These are phyloP conservation scores for Didymella arachidicola DNA, from an alignment of 2,329 filamentous ascomycete species.

Conservation along the genomic window DNA sequence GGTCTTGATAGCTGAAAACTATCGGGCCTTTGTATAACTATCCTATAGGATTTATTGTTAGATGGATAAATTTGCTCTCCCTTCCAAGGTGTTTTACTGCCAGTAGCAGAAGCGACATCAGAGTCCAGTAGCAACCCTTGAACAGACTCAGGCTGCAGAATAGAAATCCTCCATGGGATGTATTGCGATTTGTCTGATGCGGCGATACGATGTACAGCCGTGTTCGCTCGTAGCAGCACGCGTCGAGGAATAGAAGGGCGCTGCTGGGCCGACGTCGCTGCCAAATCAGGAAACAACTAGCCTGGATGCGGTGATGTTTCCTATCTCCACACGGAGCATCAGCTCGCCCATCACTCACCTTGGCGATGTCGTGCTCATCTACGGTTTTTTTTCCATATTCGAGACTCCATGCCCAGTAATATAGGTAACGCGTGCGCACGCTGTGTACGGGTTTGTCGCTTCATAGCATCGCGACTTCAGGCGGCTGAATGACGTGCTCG, in stretches of 20 bases:
- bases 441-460: conserved; percentile 5
- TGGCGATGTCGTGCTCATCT: neutral
- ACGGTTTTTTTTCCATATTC: neutral
- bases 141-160: neutral
- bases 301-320: neutral
- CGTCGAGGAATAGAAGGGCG: neutral
- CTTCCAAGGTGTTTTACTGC: neutral
- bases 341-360: conserved; percentile 5
- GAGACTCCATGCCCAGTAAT: conserved; percentile 2
- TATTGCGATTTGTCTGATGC: neutral
- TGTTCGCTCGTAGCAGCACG: neutral
- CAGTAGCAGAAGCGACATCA: neutral
- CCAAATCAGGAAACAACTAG: neutral
- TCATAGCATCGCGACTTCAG: conserved; percentile 18
- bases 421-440: neutral
- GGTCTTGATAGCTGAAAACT: conserved; percentile 1
- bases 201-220: neutral
- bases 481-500: conserved; percentile 25
- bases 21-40: neutral
- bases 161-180: neutral
- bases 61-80: neutral
- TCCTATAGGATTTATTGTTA: neutral
- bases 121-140: neutral
- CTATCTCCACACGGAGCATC: conserved; percentile 6
- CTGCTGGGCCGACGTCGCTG: neutral